A percentile compares a stretch with the other conserved stretches of the same genome.
phyloP scores from a whole-genome alignment of 2,329 filamentous ascomycete species.

The Fusarium sp. region DNA sequence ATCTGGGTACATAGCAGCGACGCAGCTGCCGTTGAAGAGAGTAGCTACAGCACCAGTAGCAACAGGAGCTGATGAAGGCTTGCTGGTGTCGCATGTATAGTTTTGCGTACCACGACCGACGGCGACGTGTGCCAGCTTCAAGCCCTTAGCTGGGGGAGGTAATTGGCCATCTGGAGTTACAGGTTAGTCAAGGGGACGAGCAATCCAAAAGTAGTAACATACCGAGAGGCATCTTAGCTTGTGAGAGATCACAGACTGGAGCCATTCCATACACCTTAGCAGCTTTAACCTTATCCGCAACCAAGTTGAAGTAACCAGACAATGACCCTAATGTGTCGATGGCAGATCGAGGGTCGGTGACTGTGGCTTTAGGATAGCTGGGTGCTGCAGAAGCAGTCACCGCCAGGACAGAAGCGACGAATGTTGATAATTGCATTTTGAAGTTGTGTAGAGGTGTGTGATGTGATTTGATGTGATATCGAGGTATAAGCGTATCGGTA shows the following conservation, averaged over 20 bases:
- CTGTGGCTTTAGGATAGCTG: constrained; percentile 53
- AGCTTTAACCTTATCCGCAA: constrained; percentile 67
- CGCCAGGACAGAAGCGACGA: constrained; percentile 60
- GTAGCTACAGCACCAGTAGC: constrained; percentile 81
- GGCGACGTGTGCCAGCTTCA: constrained; percentile 80
- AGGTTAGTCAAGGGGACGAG: constrained; percentile 25
- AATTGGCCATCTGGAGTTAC: constrained; percentile 60
- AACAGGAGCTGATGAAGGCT: constrained; percentile 71
- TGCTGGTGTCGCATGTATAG: constrained; percentile 82
- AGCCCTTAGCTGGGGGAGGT: constrained; percentile 69
- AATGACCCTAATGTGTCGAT: constrained; percentile 59
- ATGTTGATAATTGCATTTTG: constrained; percentile 65
- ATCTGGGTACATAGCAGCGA: constrained; percentile 76
- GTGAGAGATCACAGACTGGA: constrained; percentile 67
- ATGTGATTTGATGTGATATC: constrained; percentile 9
- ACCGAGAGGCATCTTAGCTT: constrained; percentile 65
- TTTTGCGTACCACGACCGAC: constrained; percentile 92
- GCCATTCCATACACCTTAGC: constrained; percentile 56
- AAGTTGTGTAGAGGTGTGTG: constrained; percentile 16
- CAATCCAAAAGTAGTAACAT: constrained; percentile 43
- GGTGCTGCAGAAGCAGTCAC: constrained; percentile 63
- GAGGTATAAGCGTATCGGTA: constrained; percentile 7
- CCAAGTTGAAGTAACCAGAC: constrained; percentile 71
- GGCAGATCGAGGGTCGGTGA: constrained; percentile 54
- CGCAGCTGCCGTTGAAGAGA: constrained; percentile 89